Evolutionary conservation across 2,329 filamentous ascomycete species (phyloP), one percentile per base, ranked within the genome.

Genomic region (Aspergillus eucalypticola): DNA sequence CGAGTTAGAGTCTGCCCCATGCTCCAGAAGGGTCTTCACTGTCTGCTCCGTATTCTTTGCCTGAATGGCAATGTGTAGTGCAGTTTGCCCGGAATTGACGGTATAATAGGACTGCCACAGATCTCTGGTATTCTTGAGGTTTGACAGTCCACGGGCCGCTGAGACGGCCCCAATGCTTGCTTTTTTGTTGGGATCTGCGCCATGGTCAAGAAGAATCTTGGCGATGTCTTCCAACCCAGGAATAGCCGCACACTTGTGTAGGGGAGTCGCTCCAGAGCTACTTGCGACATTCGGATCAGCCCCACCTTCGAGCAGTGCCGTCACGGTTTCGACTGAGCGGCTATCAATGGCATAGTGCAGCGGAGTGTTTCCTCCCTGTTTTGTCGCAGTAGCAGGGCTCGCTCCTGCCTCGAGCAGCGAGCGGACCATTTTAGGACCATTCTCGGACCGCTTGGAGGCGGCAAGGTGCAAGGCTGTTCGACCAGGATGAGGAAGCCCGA

Each of bases 391-490:
- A 3, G 15, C 27, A 5, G 53, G 38, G 5, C 19, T 35, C 19
- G 53, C 53, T 8, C 53, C 41, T 15, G n/a, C 19, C 10, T 48
- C 23, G 7, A 56, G 39, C n/a, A 56, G 32, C 21, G 17, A 39
- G 2, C 35, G 23, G 2, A 56, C 53, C 39, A 56, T 56, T n/a
- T 44, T 25, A 5, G 27, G 23, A 6, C 39, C 53, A 13, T 39
- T 29, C 2, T 56, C 53, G n/a, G 39, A 46, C 3, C 23, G 25
- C 11, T 56, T 44, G 6, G 53, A n/a, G 21, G 53, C 53, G 2
- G 53, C 53, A n/a, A 56, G 32, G 32, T 56, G 53, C n/a, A 56
- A 29, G 1, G 53, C 53, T 8, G 53, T 56, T n/a, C 53, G 53
- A 13, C 53, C 53, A 19, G 53, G 53, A 17, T 46, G 53, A 7